Evolutionary conservation across 2,329 filamentous ascomycete species (phyloP), one percentile per base, ranked within the genome.

Genomic region (Hypoxylon sp.): DNA sequence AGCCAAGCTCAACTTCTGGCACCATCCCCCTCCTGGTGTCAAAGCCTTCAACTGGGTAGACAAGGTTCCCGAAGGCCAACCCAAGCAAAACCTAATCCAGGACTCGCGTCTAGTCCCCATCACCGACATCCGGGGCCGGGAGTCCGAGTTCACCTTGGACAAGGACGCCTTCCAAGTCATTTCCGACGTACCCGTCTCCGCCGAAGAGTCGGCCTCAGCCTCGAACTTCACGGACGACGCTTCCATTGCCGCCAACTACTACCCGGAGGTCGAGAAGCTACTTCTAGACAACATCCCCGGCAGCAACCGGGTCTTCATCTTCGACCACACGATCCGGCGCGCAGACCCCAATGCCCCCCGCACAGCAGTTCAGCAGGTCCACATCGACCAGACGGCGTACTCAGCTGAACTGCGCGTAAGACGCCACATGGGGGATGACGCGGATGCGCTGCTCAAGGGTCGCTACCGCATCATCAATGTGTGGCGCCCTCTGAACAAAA

Each of bases 311-410:
- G 83, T 97, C 31, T 83, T 93, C 72, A 82, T 97, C 76, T 97
- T 97, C 81, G 93, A 97, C 83, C 92, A 97, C 82, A 97, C 93
- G 6, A 88, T 97, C 78, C 91, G 94, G n/a, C 88, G 92, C 46
- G 83, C 88, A 10, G 77, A 80, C 1, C 86, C 89, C 0, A 79
- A 82, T 58, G 87, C 91, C 0, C 79, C 80, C n/a, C 88, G 93
- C 52, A 83, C 82, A 1, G 93, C 94, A 1, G 93, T 97, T 0
- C 87, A 84, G 11, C 80, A 87, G 44, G 92, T 92, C 0, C 94
- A 97, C 79, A 92, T 97, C 69, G 94, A 97, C 78, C 94, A 97
- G 80, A 96, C 93, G 0, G 80, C 86, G 6, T 79, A 79, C 15
- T 91, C 92, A 0, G 89, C 92, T 0, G 85, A 81, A 8, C 84